Evolutionary conservation across 2,329 filamentous ascomycete genomes (phyloP), one percentile per base, ranked within the genome.

Genomic region (Fusarium coicis): DNA sequence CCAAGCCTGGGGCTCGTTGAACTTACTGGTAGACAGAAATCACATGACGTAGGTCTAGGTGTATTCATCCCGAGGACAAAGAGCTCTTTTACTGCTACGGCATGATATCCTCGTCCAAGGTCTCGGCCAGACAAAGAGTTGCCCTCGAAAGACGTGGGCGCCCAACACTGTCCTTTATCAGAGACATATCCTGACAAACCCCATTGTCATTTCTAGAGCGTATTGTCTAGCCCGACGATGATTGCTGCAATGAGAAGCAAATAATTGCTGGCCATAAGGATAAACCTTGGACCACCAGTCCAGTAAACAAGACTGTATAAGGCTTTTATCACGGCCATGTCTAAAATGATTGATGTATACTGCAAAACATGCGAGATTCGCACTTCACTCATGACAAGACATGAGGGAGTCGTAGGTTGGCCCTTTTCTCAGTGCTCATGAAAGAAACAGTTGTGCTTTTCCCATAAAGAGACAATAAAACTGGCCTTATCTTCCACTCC

Each of bases 301-400:
- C 18, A 44, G 0, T 4, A 44, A 14, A 44, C 8, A 44, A 9
- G 0, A 19, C 11, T 26, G 3, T 26, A 19, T 12, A 4, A 12
- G 42, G 23, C 42, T 12, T 44, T 26, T 26, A n/a, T 43, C n/a
- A 44, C 11, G n/a, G 42, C 9, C 4, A 26, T 18, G 7, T n/a
- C n/a, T 44, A 2, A 4, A 26, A 26, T 44, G 16, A 44, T 44
- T 26, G 16, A 10, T 18, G 5, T 5, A 4, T 26, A 40, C 21
- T 40, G 21, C 12, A 40, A 40, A 16, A 26, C n/a, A 26, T 26
- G n/a, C 1, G 23, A 28, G 23, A 28, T 19, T 14, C 23, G 10
- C 11, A 23, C 21, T 23, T 42, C 40, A 23, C 21, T 23, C 6
- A 16, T 10, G 14, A 23, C 14, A n/a, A 42, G 14, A 5, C 21